These are phyloP conservation scores for Kurtzmaniella cleridarum DNA, from an alignment of 805 yeast genomes.

Conservation along the genomic window DNA sequence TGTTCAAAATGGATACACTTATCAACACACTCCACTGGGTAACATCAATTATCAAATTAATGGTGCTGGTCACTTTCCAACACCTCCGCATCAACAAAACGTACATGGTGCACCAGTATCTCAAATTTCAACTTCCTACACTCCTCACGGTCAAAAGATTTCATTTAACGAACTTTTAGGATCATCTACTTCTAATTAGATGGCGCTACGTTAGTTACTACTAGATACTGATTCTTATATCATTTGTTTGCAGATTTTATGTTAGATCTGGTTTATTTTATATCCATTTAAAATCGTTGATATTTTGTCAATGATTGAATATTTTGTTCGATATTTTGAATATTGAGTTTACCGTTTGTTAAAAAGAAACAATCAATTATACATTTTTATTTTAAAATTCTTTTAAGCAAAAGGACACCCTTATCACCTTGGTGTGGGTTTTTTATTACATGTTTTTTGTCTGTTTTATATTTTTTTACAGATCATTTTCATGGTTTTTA, in stretches of 20 bases:
- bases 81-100: conserved; percentile 10
- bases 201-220: background rate
- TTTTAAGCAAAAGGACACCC: too few relatives aligned
- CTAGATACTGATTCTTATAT: too few relatives aligned
- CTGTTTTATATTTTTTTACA: conserved; percentile 1
- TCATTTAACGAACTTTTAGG: conserved; percentile 36
- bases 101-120: conserved; percentile 8
- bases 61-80: conserved; percentile 10
- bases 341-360: conserved; percentile 6
- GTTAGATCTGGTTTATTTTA: conserved; percentile 2
- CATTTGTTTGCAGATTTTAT: background rate
- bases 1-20: conserved; percentile 26
- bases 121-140: conserved; percentile 7
- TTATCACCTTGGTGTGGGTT: too few relatives aligned
- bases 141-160: conserved; percentile 30
- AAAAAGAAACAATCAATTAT: background rate
- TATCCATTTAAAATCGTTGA: background rate
- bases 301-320: conserved; percentile 4
- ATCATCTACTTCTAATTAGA: conserved; percentile 11
- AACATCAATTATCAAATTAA: conserved; percentile 26
- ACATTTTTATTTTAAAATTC: too few relatives aligned
- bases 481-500: background rate
- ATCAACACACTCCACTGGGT: conserved; percentile 26
- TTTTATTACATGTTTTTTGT: background rate
- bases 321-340: conserved; percentile 4